These are phyloP conservation scores for Beauveria pseudobassiana DNA, from an alignment of 2,329 filamentous ascomycete species.

Conservation along the genomic window DNA sequence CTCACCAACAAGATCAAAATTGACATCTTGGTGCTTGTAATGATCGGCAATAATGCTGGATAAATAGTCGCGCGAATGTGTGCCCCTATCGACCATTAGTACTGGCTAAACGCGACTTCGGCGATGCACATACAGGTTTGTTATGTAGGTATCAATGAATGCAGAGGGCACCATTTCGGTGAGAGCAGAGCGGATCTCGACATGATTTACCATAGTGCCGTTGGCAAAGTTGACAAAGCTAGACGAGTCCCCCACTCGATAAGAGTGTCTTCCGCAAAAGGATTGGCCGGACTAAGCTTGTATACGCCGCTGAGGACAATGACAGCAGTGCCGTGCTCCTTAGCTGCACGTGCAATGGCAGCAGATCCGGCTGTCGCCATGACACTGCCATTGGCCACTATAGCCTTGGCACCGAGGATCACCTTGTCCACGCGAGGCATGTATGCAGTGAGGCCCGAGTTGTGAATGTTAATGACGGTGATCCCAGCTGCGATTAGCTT, in stretches of 20 bases:
- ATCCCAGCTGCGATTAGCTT: constrained; percentile 71
- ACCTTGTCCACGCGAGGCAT: constrained; percentile 97
- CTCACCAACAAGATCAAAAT: constrained; percentile 42
- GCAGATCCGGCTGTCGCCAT: constrained; percentile 78
- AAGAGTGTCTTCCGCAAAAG: constrained; percentile 71
- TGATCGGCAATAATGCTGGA: constrained; percentile 68
- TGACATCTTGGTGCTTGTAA: constrained; percentile 66
- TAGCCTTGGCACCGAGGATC: constrained; percentile 77
- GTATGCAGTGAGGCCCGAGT: constrained; percentile 81
- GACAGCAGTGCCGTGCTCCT: constrained; percentile 73
- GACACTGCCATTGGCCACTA: constrained; percentile 81
- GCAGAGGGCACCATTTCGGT: constrained; percentile 78
- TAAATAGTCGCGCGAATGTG: constrained; percentile 63
- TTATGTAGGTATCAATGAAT: constrained; percentile 73
- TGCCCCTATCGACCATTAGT: constrained; percentile 39
- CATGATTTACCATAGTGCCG: constrained; percentile 67
- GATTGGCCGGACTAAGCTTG: constrained; percentile 85
- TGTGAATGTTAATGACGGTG: constrained; percentile 74
- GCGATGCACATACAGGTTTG: constrained; percentile 51
- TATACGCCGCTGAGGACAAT: constrained; percentile 88
- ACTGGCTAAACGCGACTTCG: background rate
- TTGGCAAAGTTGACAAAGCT: constrained; percentile 72
- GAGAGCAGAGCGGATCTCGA: constrained; percentile 70
- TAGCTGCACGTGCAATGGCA: constrained; percentile 77
- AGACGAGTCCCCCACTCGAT: constrained; percentile 79